Evolutionary conservation across 257 asterid species (phyloP).

Genomic region (Capsicum pubescens): DNA sequence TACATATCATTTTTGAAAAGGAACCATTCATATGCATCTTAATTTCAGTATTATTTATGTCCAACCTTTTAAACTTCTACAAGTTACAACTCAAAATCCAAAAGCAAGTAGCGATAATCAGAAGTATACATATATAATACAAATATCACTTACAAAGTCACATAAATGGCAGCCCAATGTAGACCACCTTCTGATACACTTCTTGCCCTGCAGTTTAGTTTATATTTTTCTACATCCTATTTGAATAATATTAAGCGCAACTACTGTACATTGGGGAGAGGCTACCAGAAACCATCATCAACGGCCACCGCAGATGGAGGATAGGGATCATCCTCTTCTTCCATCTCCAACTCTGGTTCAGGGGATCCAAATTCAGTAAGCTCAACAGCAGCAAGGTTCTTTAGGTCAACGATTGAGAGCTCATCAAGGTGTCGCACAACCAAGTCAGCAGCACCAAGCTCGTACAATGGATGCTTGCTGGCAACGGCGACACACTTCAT

Average conservation of each 20-base stretch:
- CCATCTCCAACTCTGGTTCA: conserved; percentile 88
- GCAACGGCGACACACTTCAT: conserved; percentile 98
- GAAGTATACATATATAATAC: conserved; percentile 27
- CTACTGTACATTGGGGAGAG: conserved; percentile 54
- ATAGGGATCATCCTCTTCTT: conserved; percentile 57
- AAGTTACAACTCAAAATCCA: conserved; percentile 23
- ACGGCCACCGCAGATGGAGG: conserved; percentile 57
- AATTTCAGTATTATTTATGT: neutral
- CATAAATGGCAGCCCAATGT: conserved; percentile 33
- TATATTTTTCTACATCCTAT: conserved; percentile 32
- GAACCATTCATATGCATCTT: neutral
- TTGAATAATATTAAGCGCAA: conserved; percentile 37
- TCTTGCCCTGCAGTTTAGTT: conserved; percentile 29
- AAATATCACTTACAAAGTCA: conserved; percentile 30
- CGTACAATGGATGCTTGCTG: conserved; percentile 83
- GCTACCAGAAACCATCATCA: conserved; percentile 75
- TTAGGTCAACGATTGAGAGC: conserved; percentile 82
- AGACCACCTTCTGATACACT: conserved; percentile 24
- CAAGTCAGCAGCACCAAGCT: conserved; percentile 90
- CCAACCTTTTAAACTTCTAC: conserved; percentile 6
- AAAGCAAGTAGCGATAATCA: conserved; percentile 21
- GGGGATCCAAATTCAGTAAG: conserved; percentile 62
- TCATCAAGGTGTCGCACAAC: conserved; percentile 81
- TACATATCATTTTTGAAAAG: neutral
- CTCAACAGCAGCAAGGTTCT: conserved; percentile 83